Conservation (phyloP, 139 green algal genomes). For the Chlorella sp. region DNA sequence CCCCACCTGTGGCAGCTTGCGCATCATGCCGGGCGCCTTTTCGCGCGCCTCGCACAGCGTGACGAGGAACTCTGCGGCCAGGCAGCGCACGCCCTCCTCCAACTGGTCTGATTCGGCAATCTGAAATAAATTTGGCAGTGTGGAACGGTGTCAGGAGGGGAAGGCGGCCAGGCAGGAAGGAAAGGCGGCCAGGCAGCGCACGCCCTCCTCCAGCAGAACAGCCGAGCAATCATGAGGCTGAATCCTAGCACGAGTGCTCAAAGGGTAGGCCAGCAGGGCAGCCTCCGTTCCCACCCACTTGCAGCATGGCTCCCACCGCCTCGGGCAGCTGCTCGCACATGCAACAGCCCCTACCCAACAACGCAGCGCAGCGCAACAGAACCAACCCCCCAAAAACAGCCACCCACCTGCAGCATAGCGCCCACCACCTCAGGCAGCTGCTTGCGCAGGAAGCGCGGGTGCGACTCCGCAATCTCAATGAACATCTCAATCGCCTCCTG, state of each 20-base stretch:
- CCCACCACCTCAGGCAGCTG: constrained; percentile 82
- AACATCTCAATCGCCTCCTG: constrained; percentile 94
- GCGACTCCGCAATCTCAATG: constrained; percentile 91
- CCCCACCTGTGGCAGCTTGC: constrained; percentile 84
- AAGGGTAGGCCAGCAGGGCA: background rate
- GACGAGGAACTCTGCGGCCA: constrained; percentile 95
- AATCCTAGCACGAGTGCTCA: no score
- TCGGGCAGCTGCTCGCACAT: no score
- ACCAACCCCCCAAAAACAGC: background rate
- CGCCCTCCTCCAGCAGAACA: no score
- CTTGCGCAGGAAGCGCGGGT: constrained; percentile 92
- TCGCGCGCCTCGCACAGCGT: constrained; percentile 95
- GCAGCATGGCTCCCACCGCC: no score
- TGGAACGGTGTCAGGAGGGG: no score
- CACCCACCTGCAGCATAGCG: constrained; percentile 84
- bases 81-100: constrained; percentile 67
- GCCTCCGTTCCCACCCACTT: no score
- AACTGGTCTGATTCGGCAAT: constrained; percentile 52
- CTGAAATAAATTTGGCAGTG: no score
- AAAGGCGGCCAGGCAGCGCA: background rate
- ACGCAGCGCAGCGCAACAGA: background rate
- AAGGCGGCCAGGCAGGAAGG: background rate
- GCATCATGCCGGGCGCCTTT: constrained; percentile 93
- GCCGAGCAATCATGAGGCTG: no score
- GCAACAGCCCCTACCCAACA: background rate